Evolutionary conservation across 2,329 filamentous ascomycete species (phyloP).

Genomic region (Diaporthe eres): DNA sequence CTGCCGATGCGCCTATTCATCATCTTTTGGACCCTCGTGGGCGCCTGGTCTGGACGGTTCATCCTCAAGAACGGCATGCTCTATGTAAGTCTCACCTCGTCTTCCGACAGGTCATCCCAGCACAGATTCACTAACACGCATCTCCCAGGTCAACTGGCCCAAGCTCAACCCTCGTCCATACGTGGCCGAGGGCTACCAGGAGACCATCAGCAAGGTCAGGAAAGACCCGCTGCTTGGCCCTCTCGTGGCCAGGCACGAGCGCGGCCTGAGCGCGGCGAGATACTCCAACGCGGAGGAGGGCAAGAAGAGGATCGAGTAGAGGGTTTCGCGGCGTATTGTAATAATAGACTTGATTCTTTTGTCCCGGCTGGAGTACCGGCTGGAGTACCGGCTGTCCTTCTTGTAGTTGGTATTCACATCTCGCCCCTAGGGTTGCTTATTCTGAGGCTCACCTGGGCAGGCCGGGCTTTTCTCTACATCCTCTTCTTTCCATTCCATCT

Average conservation of each 20-base stretch:
- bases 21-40: constrained; percentile 80
- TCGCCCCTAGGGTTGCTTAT: neutral
- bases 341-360: constrained; percentile 29
- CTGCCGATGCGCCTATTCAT: constrained; percentile 87
- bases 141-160: constrained; percentile 93
- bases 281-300: constrained; percentile 93
- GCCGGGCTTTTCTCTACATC: neutral
- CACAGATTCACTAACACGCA: constrained; percentile 40
- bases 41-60: constrained; percentile 81
- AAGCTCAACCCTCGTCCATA: constrained; percentile 92
- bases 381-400: neutral
- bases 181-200: constrained; percentile 89
- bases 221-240: constrained; percentile 86
- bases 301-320: constrained; percentile 95
- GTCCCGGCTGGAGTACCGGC: neutral
- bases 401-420: neutral
- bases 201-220: constrained; percentile 84
- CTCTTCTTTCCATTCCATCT: neutral
- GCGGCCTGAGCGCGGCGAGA: constrained; percentile 85
- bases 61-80: constrained; percentile 89
- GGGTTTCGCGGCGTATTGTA: neutral
- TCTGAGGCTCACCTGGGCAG: neutral
- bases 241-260: constrained; percentile 81
- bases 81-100: constrained; percentile 77
- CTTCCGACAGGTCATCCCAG: constrained; percentile 20